These are phyloP conservation scores for Linnemannia exigua DNA, from an alignment of 192 early-diverging fungal species.

Conservation along the genomic window DNA sequence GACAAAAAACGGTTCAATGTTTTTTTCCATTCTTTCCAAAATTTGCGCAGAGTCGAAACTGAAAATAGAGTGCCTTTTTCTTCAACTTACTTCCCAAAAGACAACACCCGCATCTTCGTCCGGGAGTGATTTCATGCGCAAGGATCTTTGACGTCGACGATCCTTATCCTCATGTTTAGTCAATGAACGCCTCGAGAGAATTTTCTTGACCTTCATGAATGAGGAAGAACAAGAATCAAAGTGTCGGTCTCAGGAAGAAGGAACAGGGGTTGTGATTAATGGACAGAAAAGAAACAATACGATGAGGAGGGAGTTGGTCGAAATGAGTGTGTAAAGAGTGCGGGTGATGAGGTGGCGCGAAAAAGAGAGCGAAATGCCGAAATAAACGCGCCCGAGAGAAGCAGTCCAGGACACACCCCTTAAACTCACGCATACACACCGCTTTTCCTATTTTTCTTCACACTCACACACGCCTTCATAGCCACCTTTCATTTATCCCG, in stretches of 20 bases:
- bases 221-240: not conserved
- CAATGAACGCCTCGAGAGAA: not conserved
- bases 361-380: not conserved
- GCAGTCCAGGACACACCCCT: not conserved
- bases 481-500: too few relatives aligned
- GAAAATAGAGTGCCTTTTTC: not conserved
- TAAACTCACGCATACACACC: not conserved
- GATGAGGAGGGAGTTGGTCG: too few relatives aligned
- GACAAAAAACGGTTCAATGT: not conserved
- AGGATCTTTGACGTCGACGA: not conserved
- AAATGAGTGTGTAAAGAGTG: not conserved
- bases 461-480: too few relatives aligned
- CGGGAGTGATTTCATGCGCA: slow-evolving; percentile 17
- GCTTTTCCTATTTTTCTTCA: too few relatives aligned
- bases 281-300: not conserved
- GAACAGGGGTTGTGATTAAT: not conserved
- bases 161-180: slow-evolving; percentile 5
- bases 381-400: not conserved
- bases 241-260: not conserved
- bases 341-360: slow-evolving; percentile 1
- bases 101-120: slow-evolving; percentile 12
- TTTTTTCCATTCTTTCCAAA: not conserved
- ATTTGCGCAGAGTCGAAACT: not conserved
- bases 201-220: slow-evolving; percentile 11
- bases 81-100: slow-evolving; percentile 16